Evolutionary conservation across 164 flowering plant genomes (phyloP).

Genomic region (Stephania japonica): DNA sequence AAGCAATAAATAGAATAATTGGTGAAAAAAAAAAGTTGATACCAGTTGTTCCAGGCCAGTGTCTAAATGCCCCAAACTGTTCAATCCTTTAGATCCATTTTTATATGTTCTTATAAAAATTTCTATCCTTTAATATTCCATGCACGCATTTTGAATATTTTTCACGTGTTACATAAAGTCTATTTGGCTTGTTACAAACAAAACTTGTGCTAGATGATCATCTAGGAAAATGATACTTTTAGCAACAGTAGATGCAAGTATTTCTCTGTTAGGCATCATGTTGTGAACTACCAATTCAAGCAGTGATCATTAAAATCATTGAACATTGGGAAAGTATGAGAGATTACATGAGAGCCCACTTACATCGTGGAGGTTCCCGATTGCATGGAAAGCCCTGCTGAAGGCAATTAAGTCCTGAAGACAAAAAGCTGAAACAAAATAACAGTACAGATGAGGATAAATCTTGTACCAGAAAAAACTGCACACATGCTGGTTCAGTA

Average conservation of each 20-base stretch:
- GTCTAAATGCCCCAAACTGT: background rate
- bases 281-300: background rate
- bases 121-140: too few relatives aligned
- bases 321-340: background rate
- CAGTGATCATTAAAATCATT: background rate
- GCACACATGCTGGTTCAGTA: too few relatives aligned
- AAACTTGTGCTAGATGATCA: background rate
- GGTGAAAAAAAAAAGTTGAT: too few relatives aligned
- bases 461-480: background rate
- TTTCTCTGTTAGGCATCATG: background rate
- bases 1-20: too few relatives aligned
- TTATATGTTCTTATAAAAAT: background rate
- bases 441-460: background rate
- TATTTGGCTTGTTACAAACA: background rate
- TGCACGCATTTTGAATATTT: background rate
- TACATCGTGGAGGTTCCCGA: slow-evolving; percentile 45
- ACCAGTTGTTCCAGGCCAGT: too few relatives aligned
- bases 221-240: background rate
- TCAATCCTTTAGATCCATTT: background rate
- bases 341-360: slow-evolving; percentile 22
- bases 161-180: background rate
- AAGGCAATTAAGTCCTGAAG: slow-evolving; percentile 61
- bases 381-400: slow-evolving; percentile 62
- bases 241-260: background rate
- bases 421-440: slow-evolving; percentile 32